Percentiles rank a stretch among this genome's conserved stretches.
These are phyloP conservation scores for Geranium incanum DNA, from an alignment of 441 rosid genomes.

Conservation along the genomic window DNA sequence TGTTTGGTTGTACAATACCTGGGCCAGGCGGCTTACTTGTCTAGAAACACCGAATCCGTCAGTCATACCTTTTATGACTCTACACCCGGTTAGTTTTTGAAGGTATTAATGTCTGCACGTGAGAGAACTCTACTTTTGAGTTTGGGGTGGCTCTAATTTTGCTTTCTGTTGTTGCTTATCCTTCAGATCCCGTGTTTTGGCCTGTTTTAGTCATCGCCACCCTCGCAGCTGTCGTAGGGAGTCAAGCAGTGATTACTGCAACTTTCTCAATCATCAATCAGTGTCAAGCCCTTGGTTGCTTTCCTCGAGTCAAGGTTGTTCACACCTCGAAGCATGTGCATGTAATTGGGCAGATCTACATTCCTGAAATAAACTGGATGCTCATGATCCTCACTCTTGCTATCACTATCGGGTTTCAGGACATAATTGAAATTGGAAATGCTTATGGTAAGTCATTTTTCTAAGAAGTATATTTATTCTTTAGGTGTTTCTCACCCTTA, in stretches of 20 bases:
- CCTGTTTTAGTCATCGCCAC: slow-evolving; percentile 81
- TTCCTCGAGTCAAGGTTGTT: slow-evolving; percentile 32
- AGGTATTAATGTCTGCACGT: slow-evolving; percentile 1
- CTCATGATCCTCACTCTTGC: slow-evolving; percentile 84
- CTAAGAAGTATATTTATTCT: neutral
- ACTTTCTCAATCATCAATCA: slow-evolving; percentile 84
- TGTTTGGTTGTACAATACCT: slow-evolving; percentile 91
- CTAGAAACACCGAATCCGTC: slow-evolving; percentile 43
- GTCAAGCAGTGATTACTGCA: slow-evolving; percentile 81
- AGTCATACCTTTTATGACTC: slow-evolving; percentile 59
- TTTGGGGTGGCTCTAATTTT: slow-evolving; percentile 18
- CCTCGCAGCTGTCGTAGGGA: slow-evolving; percentile 80
- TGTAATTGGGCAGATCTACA: slow-evolving; percentile 70
- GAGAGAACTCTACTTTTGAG: slow-evolving; percentile 16
- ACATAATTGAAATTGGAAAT: slow-evolving; percentile 73
- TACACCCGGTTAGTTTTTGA: slow-evolving; percentile 55
- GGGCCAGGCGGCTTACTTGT: slow-evolving; percentile 94
- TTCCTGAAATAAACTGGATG: slow-evolving; percentile 95
- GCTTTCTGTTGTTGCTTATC: slow-evolving; percentile 14
- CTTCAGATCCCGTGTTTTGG: slow-evolving; percentile 70
- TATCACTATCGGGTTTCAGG: slow-evolving; percentile 62
- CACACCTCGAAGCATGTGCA: slow-evolving; percentile 65
- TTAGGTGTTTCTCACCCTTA: neutral
- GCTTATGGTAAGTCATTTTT: slow-evolving; percentile 62
- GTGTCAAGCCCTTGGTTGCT: slow-evolving; percentile 44